Evolutionary conservation across 495 filamentous ascomycete genomes (phyloP), one percentile per base, ranked within the genome.

Genomic region (Hyaloscypha variabilis): DNA sequence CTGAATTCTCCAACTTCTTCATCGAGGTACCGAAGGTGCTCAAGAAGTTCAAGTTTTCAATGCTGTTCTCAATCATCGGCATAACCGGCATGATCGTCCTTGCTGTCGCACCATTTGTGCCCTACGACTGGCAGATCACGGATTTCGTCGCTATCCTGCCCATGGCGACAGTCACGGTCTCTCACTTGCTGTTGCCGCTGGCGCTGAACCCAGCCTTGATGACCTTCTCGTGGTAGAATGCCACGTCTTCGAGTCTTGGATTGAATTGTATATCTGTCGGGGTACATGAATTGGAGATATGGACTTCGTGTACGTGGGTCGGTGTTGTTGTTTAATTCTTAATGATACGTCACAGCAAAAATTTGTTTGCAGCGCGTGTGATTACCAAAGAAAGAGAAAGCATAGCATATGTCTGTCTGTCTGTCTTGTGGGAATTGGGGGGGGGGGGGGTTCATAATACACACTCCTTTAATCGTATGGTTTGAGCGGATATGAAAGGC

Each of bases 101-200:
- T 28, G 88, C 89, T n/a, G 77, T 77, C 6, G 86, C 78, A 8
- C 76, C 78, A 3, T 91, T 90, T 66, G 77, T 92, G 2, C 89
- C 89, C 3, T 78, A 84, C 60, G 79, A 80, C 65, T 93, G 90
- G 89, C 79, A 80, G 66, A 92, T 92, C 67, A 86, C 75, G 36
- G 88, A 91, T 72, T 91, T 93, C 66, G 90, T 91, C n/a, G 90
- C 90, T 39, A 92, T 93, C 64, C 74, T 92, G 34, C 90, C 90
- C 53, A 89, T 93, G 88, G 85, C 88, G 1, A 92, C 90, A 0
- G 87, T 92, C 17, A 81, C 86, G 26, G 80, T 74, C 1, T 89
- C 86, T 67, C 90, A 93, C 72, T 78, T 92, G 65, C 74, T 93
- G 57, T 73, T 93, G 62, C 90, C 90, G 8, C 82, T 93, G 62